Evolutionary conservation across 768 basidiomycete species (phyloP), one percentile per base, ranked within the genome.

Genomic region (Kwoniella newhampshirensis): DNA sequence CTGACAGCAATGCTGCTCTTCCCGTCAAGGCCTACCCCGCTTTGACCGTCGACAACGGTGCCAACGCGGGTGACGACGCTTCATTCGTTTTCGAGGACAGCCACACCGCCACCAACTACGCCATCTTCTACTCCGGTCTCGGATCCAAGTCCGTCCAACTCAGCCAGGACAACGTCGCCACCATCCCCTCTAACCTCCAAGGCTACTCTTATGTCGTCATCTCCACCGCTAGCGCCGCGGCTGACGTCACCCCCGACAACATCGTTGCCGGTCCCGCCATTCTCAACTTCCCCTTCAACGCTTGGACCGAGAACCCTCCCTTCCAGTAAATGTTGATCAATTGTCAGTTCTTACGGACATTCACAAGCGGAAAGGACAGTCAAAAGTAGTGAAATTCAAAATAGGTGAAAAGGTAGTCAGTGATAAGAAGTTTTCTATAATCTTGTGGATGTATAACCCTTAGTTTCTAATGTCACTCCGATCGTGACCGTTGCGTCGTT

Each of bases 251-350:
- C 35, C 81, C 82, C 49, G 78, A 78, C 32, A 81, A 75, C 54
- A 82, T 80, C 23, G 75, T 86, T 41, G 85, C 84, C 32, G 85
- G 86, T 5, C 83, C 84, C 17, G 79, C 81, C 21, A 77, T 84
- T 60, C 61, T 82, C 23, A 44, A 59, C 57, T 51, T 58, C 49
- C 59, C 62, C 37, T 67, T 70, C 60, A 40, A 20, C 39, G 48
- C 62, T 48, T 46, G 26, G 28, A 39, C 39, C 26, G 57, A 52
- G 46, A 70, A 70, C 65, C 68, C 68, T 18, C 51, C 56, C 25
- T 70, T 64, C 65, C 28, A 46, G 55, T 47, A 37, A 51, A 42
- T 8, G 25, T 7, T 25, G 32, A 32, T 6, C 13, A 32, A 13
- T 6, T 32, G 32, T 32, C n/a, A n/a, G 13, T 32, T 6, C 7